Base-by-base conservation (phyloP, 352 stramenopile species). In the Salisapilia sapeloensis region DNA sequence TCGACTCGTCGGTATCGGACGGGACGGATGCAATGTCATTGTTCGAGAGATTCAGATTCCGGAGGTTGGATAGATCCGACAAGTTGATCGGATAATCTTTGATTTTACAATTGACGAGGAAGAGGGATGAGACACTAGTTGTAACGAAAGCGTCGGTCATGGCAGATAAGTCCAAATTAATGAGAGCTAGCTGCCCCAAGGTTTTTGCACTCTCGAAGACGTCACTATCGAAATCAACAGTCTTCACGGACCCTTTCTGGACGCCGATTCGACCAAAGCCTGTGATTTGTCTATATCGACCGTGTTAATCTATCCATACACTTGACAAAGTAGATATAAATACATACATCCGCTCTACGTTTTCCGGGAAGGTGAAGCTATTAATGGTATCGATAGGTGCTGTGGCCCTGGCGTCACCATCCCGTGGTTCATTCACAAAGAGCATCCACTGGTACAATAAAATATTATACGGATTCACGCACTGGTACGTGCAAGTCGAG, bases 401-500 rank as follows among this genome's bases (percentile, higher is more conserved):
- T 12, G 59, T 55, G 10, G 66, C 41, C 20, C 36, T 50, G 7
- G 44, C 25, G 8, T 48, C 38, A 5, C 42, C 40, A 27, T 35
- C 17, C 34, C 44, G 17, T 0, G 66, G 66, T 0, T 71, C 49
- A 40, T 86, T 83, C 5, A 83, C 48, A 29, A 81, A 81, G n/a
- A 86, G 49, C 29, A 56, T 82, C 38, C 62, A 67, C 39, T 75
- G 74, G 18, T 35, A 37, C 4, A 9, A 13, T 13, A 29, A n/a
- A 4, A 46, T 23, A 37, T 72, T 75, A 54, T 67, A 85, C 5
- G 61, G 46, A 8, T 53, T 31, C 4, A 86, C 50, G 39, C 70
- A 86, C 48, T 86, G 70, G 47, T 60, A 83, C 25, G 55, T 65
- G 53, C 70, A 86, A 2, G 38, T 37, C 7, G 52, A 45, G 25